Evolutionary conservation across 2,329 filamentous ascomycete genomes (phyloP).

Genomic region (Alternaria arborescens): DNA sequence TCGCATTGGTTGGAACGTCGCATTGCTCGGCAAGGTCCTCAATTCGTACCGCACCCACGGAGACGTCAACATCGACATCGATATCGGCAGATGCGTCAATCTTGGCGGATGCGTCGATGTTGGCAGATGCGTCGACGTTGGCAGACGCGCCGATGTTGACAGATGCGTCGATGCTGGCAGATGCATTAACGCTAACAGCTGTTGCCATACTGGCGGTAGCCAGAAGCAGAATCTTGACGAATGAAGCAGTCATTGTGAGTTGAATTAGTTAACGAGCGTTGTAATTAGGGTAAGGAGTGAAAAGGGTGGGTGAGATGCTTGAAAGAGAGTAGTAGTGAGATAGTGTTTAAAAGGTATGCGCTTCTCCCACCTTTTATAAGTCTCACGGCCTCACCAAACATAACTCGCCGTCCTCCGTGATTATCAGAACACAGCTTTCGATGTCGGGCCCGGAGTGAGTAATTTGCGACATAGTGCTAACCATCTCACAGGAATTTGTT

Average conservation of each 20-base stretch:
- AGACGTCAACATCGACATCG: not conserved
- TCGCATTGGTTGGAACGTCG: not conserved
- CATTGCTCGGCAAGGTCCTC: not conserved
- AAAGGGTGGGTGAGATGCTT: not conserved
- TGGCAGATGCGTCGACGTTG: not conserved
- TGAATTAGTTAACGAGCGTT: not conserved
- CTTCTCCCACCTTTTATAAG: not conserved
- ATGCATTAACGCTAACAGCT: not conserved
- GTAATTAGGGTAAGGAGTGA: not conserved
- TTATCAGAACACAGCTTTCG: not conserved
- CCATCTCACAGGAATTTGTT: not conserved
- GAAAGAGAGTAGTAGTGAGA: not conserved
- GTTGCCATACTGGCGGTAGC: not conserved
- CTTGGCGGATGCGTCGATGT: not conserved
- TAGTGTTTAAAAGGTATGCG: not conserved
- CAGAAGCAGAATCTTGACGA: not conserved
- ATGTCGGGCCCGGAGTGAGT: not conserved
- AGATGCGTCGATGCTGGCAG: not conserved
- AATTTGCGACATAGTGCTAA: not conserved
- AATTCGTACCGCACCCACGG: not conserved
- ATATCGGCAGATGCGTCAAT: not conserved
- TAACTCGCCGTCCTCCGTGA: not conserved
- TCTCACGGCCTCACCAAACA: not conserved
- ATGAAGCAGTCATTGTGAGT: not conserved
- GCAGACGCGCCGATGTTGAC: not conserved